These are phyloP conservation scores for Suillus hirtellus DNA, from an alignment of 768 basidiomycete genomes.

Conservation along the genomic window DNA sequence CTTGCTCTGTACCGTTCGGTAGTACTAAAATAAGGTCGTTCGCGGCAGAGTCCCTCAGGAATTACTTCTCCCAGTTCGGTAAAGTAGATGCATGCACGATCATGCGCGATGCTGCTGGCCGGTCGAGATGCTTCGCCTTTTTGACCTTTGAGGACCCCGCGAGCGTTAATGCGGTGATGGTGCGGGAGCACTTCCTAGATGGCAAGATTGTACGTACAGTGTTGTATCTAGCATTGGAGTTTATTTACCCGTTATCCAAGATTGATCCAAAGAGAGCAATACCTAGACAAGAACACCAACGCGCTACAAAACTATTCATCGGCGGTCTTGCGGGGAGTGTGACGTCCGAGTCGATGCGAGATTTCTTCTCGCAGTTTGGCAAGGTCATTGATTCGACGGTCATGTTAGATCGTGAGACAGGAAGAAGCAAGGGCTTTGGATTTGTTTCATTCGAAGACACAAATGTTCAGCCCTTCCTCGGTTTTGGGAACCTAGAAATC, in stretches of 20 bases:
- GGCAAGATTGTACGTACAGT: constrained; percentile 85
- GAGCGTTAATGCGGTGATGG: constrained; percentile 95
- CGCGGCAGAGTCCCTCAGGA: constrained; percentile 66
- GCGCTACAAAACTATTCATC: constrained; percentile 94
- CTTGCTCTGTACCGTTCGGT: constrained; percentile 37
- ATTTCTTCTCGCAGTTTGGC: constrained; percentile 92
- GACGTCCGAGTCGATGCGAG: constrained; percentile 90
- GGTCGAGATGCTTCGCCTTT: constrained; percentile 97
- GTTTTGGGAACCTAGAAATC: constrained; percentile 85
- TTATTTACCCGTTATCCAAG: constrained; percentile 43
- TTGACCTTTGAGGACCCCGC: constrained; percentile 92
- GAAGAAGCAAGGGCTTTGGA: constrained; percentile 94
- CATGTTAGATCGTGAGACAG: constrained; percentile 97
- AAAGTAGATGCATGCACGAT: constrained; percentile 97
- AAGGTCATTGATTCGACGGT: constrained; percentile 97
- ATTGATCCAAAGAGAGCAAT: constrained; percentile 99
- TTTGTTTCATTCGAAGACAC: constrained; percentile 95
- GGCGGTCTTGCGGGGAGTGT: constrained; percentile 91
- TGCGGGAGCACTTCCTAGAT: constrained; percentile 90
- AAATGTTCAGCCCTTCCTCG: constrained; percentile 87
- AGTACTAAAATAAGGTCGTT: constrained; percentile 42
- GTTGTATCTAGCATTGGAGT: constrained; percentile 24
- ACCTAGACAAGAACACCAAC: constrained; percentile 91
- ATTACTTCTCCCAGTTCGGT: constrained; percentile 95
- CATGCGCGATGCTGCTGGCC: constrained; percentile 94